Evolutionary conservation across 352 stramenopile species (phyloP).

Genomic region (Pythium rhizo-oryzae): DNA sequence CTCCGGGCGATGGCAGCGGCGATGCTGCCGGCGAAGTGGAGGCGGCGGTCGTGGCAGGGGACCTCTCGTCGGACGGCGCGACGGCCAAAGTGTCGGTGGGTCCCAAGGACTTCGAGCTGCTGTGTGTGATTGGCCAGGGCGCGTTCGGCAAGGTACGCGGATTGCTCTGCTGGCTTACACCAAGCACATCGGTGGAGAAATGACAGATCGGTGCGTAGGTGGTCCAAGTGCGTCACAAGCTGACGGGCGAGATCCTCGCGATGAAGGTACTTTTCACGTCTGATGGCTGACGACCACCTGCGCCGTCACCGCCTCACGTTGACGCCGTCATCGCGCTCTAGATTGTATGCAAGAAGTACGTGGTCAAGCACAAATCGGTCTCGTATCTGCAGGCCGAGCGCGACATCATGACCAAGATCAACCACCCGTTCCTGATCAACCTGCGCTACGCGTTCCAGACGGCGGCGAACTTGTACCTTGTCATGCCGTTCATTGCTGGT

Average conservation of each 20-base stretch:
- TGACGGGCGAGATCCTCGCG: conserved; percentile 71
- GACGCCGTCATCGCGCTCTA: too few relatives aligned
- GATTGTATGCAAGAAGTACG: conserved; percentile 87
- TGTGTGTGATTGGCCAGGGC: conserved; percentile 84
- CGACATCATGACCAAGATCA: conserved; percentile 89
- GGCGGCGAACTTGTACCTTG: conserved; percentile 77
- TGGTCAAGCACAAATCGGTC: conserved; percentile 85
- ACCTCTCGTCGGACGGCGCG: conserved; percentile 3
- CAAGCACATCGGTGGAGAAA: too few relatives aligned
- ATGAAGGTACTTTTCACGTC: conserved; percentile 64
- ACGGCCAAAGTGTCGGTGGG: conserved; percentile 39
- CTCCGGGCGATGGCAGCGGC: conserved; percentile 8
- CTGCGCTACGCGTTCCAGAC: conserved; percentile 86
- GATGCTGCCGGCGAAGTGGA: conserved; percentile 1
- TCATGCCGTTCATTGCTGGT: conserved; percentile 66
- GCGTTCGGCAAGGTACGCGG: conserved; percentile 71
- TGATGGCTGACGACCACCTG: too few relatives aligned
- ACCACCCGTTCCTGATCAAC: conserved; percentile 83
- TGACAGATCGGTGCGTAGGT: conserved; percentile 35
- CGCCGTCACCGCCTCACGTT: too few relatives aligned
- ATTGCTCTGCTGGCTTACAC: neutral
- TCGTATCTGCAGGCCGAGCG: conserved; percentile 78
- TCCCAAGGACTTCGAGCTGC: conserved; percentile 77
- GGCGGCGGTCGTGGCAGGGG: neutral
- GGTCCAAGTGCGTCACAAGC: conserved; percentile 82